A percentile compares a stretch with the other conserved stretches of the same genome.
phyloP scores from a whole-genome alignment of 352 stramenopile genomes.

The Plasmopara halstedii region DNA sequence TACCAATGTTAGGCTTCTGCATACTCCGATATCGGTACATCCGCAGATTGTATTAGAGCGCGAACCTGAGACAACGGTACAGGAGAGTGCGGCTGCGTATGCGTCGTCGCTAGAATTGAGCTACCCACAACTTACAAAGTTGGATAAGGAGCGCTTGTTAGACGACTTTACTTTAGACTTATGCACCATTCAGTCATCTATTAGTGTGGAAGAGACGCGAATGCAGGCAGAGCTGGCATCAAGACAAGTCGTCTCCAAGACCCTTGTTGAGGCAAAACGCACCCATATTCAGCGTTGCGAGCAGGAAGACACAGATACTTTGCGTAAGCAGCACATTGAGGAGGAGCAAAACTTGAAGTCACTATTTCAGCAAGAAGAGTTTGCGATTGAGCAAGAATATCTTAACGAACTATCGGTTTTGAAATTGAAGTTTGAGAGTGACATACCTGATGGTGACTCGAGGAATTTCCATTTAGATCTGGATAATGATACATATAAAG shows the following conservation, averaged over 20 bases:
- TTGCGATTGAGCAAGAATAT: constrained; percentile 51
- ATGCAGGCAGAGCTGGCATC: constrained; percentile 31
- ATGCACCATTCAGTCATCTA: constrained; percentile 29
- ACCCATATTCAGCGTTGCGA: constrained; percentile 16
- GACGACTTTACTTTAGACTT: constrained; percentile 50
- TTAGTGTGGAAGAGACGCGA: constrained; percentile 46
- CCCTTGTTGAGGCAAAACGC: constrained; percentile 25
- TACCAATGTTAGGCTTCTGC: not conserved
- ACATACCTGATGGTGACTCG: constrained; percentile 19
- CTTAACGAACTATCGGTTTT: constrained; percentile 34
- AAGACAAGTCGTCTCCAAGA: constrained; percentile 21
- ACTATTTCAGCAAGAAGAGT: constrained; percentile 37
- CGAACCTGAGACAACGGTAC: constrained; percentile 15
- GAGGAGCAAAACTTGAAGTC: constrained; percentile 28
- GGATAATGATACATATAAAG: constrained; percentile 1
- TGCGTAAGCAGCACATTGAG: constrained; percentile 21
- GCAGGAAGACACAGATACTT: constrained; percentile 13
- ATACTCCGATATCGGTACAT: not conserved
- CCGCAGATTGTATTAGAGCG: not conserved
- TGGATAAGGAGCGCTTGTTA: constrained; percentile 41
- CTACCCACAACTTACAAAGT: constrained; percentile 33
- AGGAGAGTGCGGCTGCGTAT: constrained; percentile 33
- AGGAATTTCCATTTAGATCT: constrained; percentile 12
- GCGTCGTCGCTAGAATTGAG: constrained; percentile 26
- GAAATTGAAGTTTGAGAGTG: constrained; percentile 40